Base-by-base conservation (phyloP, 164 flowering plant genomes). In the Aristolochia fimbriata region DNA sequence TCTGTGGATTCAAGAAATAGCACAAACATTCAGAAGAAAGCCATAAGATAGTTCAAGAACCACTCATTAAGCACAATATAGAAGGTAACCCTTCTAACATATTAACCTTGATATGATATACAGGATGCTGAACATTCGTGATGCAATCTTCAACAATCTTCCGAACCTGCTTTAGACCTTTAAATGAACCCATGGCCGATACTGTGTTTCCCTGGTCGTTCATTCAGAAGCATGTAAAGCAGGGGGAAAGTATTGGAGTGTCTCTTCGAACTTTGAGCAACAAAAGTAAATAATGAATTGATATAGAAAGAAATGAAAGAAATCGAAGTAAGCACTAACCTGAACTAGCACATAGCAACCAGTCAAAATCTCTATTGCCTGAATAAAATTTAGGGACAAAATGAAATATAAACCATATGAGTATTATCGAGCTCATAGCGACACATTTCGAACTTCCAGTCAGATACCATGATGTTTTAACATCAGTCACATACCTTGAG, bases 341-440 rank as follows among this genome's bases (percentile, higher is more conserved):
- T 93, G 92, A 73, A 90, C 80, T 59, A 90, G 80, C 63, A 93
- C 85, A 65, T 90, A 93, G 80, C 97, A 93, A 31, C 91, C 86
- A 14, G 97, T 84, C 74, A 93, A 71, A 69, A 93, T 84, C 69
- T 93, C 99, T 66, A 93, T 83, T 57, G 97, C 99, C 97, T 87
- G 83, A 74, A 77, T 17, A 50, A 20, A 24, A 43, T 23, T 43
- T 16, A 57, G 53, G 17, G 22, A 62, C 6, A 53, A 27, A 1
- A 52, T 52, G 49, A 47, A 37, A 49, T 15, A 49, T 49, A 49
- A 49, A 19, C 20, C 0, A 15, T 4, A 49, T 37, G 11, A 37
- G 43, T 10, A 37, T 37, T 37, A 37, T 7, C 4, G 43, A 37
- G 43, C 43, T 10, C 43, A 31, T 31, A 3, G 7, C 37, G 5